Conservation (phyloP, 2,329 filamentous ascomycete species). For the Penicillium vulpinum region DNA sequence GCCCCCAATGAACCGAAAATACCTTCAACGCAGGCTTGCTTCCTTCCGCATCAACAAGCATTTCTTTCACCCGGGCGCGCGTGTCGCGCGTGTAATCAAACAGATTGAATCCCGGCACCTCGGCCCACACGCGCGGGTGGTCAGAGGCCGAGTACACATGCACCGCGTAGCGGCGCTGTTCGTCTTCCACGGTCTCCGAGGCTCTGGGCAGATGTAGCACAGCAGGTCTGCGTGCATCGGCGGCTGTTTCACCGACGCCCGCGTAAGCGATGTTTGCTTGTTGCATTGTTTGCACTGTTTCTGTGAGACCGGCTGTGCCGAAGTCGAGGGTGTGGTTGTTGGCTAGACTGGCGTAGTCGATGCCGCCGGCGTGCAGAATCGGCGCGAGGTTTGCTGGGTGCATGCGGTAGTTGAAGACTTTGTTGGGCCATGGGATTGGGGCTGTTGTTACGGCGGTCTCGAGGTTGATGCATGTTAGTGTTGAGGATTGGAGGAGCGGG, state of each 20-base stretch:
- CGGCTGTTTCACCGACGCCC: constrained; percentile 33
- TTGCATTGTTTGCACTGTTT: constrained; percentile 35
- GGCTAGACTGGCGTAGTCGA: constrained; percentile 40
- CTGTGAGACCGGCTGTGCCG: constrained; percentile 33
- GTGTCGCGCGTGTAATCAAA: constrained; percentile 36
- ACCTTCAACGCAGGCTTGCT: constrained; percentile 33
- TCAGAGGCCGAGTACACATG: constrained; percentile 41
- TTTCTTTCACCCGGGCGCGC: constrained; percentile 23
- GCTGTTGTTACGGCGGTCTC: constrained; percentile 41
- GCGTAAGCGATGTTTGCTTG: constrained; percentile 30
- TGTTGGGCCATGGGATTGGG: constrained; percentile 37
- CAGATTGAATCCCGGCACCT: constrained; percentile 37
- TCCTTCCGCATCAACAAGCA: not conserved
- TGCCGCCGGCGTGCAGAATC: constrained; percentile 31
- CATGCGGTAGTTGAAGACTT: constrained; percentile 45
- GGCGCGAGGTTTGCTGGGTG: constrained; percentile 39
- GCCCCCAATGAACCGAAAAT: constrained; percentile 44
- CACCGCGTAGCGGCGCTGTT: constrained; percentile 12
- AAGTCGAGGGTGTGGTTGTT: constrained; percentile 47
- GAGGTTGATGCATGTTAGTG: constrained; percentile 43
- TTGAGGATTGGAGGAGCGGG: constrained; percentile 31
- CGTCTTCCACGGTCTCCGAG: not conserved
- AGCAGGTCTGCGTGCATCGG: constrained; percentile 33
- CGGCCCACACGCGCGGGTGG: constrained; percentile 38
- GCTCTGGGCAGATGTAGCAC: constrained; percentile 24